phyloP scores from a whole-genome alignment of 108 stramenopile genomes.

The Fistulifera solaris region DNA sequence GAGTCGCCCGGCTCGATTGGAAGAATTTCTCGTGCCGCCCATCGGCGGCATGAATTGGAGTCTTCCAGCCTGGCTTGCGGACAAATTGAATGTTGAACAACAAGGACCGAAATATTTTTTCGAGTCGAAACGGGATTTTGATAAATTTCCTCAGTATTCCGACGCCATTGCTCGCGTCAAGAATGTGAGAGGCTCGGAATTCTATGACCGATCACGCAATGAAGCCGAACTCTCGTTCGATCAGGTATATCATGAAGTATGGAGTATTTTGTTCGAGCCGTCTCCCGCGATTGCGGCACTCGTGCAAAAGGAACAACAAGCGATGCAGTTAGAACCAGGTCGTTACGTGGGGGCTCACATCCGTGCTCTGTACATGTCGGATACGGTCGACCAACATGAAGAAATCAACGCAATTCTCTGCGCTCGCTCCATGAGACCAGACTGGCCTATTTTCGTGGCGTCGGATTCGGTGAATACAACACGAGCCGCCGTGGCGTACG shows the following conservation, averaged over 20 bases:
- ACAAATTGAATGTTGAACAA: not conserved
- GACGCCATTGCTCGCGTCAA: not conserved
- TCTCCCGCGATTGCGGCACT: slow-evolving; percentile 22
- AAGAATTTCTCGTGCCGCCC: slow-evolving; percentile 40
- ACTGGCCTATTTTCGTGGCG: slow-evolving; percentile 24
- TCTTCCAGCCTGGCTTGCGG: not conserved
- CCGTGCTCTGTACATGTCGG: slow-evolving; percentile 27
- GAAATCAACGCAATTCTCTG: slow-evolving; percentile 32
- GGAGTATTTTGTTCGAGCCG: slow-evolving; percentile 33
- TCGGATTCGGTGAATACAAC: slow-evolving; percentile 12
- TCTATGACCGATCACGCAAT: not conserved
- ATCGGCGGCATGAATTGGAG: slow-evolving; percentile 25
- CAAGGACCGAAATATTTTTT: not conserved
- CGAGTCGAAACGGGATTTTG: not conserved
- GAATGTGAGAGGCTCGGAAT: not conserved
- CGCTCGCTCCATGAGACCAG: slow-evolving; percentile 13
- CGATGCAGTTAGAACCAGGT: slow-evolving; percentile 20
- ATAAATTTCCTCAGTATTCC: not conserved
- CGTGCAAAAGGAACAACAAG: slow-evolving; percentile 14
- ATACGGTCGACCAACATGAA: not conserved
- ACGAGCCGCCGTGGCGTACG: slow-evolving; percentile 1
- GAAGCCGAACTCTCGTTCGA: not conserved
- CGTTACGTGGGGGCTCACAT: slow-evolving; percentile 35
- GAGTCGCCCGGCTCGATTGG: slow-evolving; percentile 24
- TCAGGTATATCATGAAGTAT: slow-evolving; percentile 9